Percentiles rank a stretch among this genome's conserved stretches.
Conservation (phyloP, 192 early-diverging fungal genomes). For the Coemansia sp. region DNA sequence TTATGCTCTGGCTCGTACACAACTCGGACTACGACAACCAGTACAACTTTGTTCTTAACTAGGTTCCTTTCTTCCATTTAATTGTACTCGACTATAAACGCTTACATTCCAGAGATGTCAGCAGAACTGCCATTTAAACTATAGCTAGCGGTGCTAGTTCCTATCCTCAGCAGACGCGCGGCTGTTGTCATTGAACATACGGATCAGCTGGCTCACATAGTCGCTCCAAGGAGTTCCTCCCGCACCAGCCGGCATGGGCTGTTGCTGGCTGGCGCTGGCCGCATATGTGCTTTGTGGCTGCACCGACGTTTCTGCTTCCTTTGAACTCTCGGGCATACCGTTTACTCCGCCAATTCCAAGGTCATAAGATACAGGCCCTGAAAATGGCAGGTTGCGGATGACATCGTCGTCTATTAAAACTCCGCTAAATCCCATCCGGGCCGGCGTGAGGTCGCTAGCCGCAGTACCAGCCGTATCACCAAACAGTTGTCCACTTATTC, state of each 20-base stretch:
- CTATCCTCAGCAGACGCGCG: not conserved
- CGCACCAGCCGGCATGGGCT: conserved; percentile 5
- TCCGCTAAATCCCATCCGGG: conserved; percentile 23
- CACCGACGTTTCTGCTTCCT: not conserved
- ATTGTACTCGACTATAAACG: not conserved
- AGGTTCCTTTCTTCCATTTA: not conserved
- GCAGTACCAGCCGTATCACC: not conserved
- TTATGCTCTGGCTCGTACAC: conserved; percentile 55
- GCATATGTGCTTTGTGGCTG: not conserved
- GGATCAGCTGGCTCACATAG: conserved; percentile 45
- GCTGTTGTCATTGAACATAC: conserved; percentile 27
- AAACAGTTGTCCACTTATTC: not conserved
- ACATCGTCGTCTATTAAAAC: conserved; percentile 39
- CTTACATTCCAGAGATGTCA: no score
- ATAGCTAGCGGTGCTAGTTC: not conserved
- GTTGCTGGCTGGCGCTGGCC: not conserved
- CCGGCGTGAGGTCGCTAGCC: conserved; percentile 5
- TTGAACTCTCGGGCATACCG: not conserved
- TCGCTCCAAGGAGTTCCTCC: conserved; percentile 34
- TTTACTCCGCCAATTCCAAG: conserved; percentile 14
- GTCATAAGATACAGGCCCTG: conserved; percentile 32
- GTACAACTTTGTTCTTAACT: conserved; percentile 56
- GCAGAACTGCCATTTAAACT: no score
- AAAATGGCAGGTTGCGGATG: conserved; percentile 27
- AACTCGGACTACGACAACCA: conserved; percentile 55